phyloP scores from a whole-genome alignment of 805 yeast genomes.

The Starmerella cellae region DNA sequence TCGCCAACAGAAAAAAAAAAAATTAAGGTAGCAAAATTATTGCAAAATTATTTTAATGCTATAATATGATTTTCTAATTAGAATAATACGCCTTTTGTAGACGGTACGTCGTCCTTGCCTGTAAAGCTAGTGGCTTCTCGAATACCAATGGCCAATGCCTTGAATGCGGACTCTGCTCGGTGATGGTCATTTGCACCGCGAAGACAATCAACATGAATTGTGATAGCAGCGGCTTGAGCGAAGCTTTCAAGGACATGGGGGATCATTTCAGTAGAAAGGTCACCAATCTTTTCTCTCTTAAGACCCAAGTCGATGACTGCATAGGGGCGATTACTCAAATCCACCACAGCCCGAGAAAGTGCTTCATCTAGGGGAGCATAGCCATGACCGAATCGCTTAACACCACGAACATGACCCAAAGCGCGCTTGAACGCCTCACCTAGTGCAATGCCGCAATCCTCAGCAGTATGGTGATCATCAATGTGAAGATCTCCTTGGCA shows the following conservation, averaged over 20 bases:
- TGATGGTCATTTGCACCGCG: conserved; percentile 95
- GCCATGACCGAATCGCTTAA: conserved; percentile 82
- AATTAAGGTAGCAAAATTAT: no score
- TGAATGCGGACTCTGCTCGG: conserved; percentile 89
- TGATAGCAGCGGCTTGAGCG: conserved; percentile 81
- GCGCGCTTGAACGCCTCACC: conserved; percentile 86
- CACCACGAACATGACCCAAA: conserved; percentile 77
- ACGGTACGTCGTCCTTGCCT: conserved; percentile 84
- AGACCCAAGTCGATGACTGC: conserved; percentile 83
- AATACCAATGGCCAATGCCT: conserved; percentile 87
- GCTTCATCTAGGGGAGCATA: conserved; percentile 97
- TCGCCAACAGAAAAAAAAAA: no score
- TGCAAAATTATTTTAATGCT: no score
- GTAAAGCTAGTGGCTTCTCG: conserved; percentile 71
- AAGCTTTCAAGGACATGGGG: conserved; percentile 94
- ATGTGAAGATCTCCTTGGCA: conserved; percentile 91
- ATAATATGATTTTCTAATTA: conserved; percentile 1
- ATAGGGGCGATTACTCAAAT: conserved; percentile 81
- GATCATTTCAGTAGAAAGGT: conserved; percentile 85
- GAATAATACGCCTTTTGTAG: conserved; percentile 81
- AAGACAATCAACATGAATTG: conserved; percentile 86
- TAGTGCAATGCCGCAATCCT: conserved; percentile 85
- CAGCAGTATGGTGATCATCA: conserved; percentile 95
- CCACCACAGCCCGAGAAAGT: conserved; percentile 88
- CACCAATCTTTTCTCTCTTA: conserved; percentile 87